Percentiles rank a stretch among this genome's conserved stretches.
Conservation (phyloP, 169 alveolate genomes). For the Hammondia hammondi region DNA sequence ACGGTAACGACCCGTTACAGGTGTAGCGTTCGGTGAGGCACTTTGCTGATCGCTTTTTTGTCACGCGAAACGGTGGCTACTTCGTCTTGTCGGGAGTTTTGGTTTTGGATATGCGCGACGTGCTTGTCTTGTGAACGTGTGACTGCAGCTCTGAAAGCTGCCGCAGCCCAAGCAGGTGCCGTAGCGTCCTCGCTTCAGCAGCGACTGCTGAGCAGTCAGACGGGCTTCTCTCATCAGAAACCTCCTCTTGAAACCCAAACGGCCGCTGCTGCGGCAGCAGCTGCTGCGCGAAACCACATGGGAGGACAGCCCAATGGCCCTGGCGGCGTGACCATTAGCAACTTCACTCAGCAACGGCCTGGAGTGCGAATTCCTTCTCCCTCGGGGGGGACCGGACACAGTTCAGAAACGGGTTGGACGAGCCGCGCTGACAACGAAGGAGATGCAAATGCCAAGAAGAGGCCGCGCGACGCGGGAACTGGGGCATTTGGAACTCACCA, state of each 20-base stretch:
- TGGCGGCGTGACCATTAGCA: neutral
- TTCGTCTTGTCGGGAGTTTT: too few species aligned
- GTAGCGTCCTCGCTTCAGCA: conserved; percentile 21
- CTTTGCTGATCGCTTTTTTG: too few species aligned
- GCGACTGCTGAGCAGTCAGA: conserved; percentile 18
- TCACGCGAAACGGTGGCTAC: too few species aligned
- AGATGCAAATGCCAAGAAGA: neutral
- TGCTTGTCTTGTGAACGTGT: neutral
- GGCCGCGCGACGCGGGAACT: neutral
- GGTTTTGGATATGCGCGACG: neutral
- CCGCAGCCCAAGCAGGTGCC: neutral
- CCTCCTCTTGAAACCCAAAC: neutral
- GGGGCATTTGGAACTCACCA: neutral
- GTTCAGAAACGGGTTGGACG: neutral
- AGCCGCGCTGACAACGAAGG: neutral
- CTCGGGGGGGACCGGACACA: neutral
- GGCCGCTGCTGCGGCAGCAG: conserved; percentile 16
- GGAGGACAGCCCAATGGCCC: neutral
- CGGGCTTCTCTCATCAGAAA: neutral
- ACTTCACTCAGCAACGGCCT: neutral
- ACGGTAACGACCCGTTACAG: too few species aligned
- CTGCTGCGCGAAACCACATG: neutral
- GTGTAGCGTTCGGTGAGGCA: too few species aligned
- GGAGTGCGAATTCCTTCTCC: neutral
- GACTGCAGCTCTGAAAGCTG: conserved; percentile 3